phyloP scores from a whole-genome alignment of 306 rosid species.

The Biancaea sappan region DNA sequence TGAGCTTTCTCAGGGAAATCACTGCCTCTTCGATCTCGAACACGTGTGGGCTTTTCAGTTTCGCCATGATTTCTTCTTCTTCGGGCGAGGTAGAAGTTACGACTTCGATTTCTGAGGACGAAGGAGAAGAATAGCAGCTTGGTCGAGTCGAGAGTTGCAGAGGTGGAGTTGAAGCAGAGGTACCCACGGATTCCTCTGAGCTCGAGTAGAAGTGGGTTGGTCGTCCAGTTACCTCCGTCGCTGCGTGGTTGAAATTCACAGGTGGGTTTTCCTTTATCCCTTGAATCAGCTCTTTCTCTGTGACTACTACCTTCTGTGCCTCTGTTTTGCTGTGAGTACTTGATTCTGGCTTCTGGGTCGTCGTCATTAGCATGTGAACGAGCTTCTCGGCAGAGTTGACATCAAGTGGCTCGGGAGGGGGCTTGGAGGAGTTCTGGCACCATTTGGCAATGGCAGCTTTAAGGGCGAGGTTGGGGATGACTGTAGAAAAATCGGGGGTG shows the following conservation, averaged over 20 bases:
- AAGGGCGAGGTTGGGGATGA: slow-evolving; percentile 81
- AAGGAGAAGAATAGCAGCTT: slow-evolving; percentile 66
- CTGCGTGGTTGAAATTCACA: slow-evolving; percentile 46
- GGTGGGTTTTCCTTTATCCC: slow-evolving; percentile 39
- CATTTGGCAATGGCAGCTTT: slow-evolving; percentile 77
- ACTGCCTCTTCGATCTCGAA: slow-evolving; percentile 61
- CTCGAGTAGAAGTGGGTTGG: slow-evolving; percentile 43
- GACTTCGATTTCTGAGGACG: slow-evolving; percentile 65
- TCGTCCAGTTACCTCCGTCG: slow-evolving; percentile 41
- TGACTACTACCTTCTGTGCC: neutral
- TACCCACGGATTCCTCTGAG: slow-evolving; percentile 56
- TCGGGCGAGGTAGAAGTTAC: slow-evolving; percentile 26
- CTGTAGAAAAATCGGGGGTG: slow-evolving; percentile 70
- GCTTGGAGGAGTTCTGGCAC: slow-evolving; percentile 47
- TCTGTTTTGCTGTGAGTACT: neutral
- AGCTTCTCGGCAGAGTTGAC: slow-evolving; percentile 44
- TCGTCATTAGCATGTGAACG: slow-evolving; percentile 43
- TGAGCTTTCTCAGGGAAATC: slow-evolving; percentile 56
- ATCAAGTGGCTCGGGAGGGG: slow-evolving; percentile 46
- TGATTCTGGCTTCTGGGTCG: neutral
- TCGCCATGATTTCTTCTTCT: slow-evolving; percentile 56
- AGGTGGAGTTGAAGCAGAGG: slow-evolving; percentile 46
- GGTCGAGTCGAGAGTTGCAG: slow-evolving; percentile 55
- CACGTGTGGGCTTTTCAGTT: slow-evolving; percentile 52
- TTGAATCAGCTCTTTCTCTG: slow-evolving; percentile 37